Conservation (phyloP, 805 yeast species). For the Priceomyces haplophilus region DNA sequence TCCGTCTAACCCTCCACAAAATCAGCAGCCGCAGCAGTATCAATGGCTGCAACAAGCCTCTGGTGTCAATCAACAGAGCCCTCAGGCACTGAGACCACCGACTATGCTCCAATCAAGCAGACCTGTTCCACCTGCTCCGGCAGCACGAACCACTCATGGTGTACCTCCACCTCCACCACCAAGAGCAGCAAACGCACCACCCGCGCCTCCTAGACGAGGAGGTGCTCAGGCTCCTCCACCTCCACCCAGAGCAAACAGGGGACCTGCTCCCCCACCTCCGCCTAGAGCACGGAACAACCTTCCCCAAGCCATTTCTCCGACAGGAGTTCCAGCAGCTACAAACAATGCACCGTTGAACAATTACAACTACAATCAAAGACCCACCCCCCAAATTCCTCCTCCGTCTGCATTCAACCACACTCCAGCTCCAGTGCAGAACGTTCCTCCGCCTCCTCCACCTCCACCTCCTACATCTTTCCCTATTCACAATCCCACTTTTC, state of each 20-base stretch:
- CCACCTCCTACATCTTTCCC: not conserved
- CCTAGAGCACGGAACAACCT: slow-evolving; percentile 17
- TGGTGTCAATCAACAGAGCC: not conserved
- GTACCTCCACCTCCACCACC: slow-evolving; percentile 9
- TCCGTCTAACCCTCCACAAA: slow-evolving; percentile 13
- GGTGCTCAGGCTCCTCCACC: slow-evolving; percentile 33
- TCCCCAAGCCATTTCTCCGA: slow-evolving; percentile 13
- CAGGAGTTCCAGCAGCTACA: slow-evolving; percentile 1
- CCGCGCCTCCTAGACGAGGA: slow-evolving; percentile 18
- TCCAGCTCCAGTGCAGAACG: slow-evolving; percentile 13
- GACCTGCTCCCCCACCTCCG: slow-evolving; percentile 26
- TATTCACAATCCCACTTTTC: slow-evolving; percentile 8
- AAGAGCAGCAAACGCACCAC: slow-evolving; percentile 18
- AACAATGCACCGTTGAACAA: slow-evolving; percentile 11
- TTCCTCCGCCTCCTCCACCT: slow-evolving; percentile 5
- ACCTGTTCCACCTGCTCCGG: slow-evolving; percentile 26
- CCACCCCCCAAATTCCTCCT: slow-evolving; percentile 16
- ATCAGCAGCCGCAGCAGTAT: slow-evolving; percentile 8
- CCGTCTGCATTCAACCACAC: slow-evolving; percentile 4
- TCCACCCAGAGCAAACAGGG: slow-evolving; percentile 20
- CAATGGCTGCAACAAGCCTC: slow-evolving; percentile 14
- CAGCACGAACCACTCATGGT: slow-evolving; percentile 10
- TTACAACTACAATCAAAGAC: slow-evolving; percentile 10
- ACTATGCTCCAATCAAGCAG: slow-evolving; percentile 24
- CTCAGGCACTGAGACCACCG: slow-evolving; percentile 10